These are phyloP conservation scores for Penicillium thymicola DNA, from an alignment of 2,329 filamentous ascomycete species.

Conservation along the genomic window DNA sequence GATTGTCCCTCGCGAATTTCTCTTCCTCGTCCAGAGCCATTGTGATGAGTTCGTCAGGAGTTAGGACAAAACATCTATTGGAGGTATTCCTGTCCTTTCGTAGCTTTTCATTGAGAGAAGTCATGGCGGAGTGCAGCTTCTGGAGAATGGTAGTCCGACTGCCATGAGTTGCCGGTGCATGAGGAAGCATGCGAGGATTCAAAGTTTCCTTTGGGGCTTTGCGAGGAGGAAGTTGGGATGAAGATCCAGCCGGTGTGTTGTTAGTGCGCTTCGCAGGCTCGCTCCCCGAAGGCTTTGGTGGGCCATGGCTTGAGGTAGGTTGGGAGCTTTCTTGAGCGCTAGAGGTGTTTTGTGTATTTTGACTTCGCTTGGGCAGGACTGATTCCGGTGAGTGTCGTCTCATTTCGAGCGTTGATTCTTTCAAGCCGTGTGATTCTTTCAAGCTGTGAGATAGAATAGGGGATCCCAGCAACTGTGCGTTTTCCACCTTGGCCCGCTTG, in stretches of 20 bases:
- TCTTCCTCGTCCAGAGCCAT: constrained; percentile 67
- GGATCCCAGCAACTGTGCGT: not conserved
- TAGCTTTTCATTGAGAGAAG: constrained; percentile 39
- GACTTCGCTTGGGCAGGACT: not conserved
- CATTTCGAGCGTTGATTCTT: constrained; percentile 4
- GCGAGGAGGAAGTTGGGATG: constrained; percentile 23
- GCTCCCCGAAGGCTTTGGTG: not conserved
- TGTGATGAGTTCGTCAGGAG: constrained; percentile 43
- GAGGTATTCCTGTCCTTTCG: constrained; percentile 30
- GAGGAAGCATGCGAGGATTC: constrained; percentile 45
- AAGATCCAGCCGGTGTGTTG: not conserved
- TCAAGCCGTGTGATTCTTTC: not conserved
- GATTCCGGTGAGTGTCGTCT: not conserved
- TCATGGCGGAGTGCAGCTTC: constrained; percentile 45
- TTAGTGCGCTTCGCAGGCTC: not conserved
- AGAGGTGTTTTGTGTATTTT: constrained; percentile 10
- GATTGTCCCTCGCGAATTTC: constrained; percentile 63
- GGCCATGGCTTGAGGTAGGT: constrained; percentile 21
- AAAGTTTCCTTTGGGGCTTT: constrained; percentile 41
- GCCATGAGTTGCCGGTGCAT: constrained; percentile 43
- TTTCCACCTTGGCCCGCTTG: constrained; percentile 31
- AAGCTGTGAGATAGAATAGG: not conserved
- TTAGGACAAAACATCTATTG: constrained; percentile 38
- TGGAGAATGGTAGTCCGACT: constrained; percentile 43
- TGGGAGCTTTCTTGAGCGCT: constrained; percentile 28